Evolutionary conservation across 805 yeast genomes (phyloP).

Genomic region (Candida ascalaphidarum): DNA sequence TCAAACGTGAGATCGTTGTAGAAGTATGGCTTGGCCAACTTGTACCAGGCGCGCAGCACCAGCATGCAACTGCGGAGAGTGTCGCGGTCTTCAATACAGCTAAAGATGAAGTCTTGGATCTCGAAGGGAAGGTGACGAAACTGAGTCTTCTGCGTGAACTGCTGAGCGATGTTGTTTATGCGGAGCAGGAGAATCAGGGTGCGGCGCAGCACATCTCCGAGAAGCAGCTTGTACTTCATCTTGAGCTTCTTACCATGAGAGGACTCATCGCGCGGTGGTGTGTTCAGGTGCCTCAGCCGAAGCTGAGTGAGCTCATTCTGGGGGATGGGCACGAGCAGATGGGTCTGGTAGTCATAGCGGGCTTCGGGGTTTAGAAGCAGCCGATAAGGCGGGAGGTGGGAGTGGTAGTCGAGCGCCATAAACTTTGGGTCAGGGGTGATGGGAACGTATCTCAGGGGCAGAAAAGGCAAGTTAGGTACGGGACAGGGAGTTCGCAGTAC

Average conservation of each 20-base stretch:
- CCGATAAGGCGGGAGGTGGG: conserved; percentile 43
- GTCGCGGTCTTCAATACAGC: conserved; percentile 23
- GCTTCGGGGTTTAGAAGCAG: conserved; percentile 42
- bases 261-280: conserved; percentile 7
- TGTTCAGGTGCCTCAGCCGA: conserved; percentile 9
- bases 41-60: conserved; percentile 43
- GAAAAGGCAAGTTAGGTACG: too few relatives aligned
- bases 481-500: too few relatives aligned
- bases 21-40: conserved; percentile 43
- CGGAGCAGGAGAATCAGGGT: conserved; percentile 29
- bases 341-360: conserved; percentile 43
- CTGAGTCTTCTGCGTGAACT: conserved; percentile 1
- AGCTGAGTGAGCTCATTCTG: conserved; percentile 22
- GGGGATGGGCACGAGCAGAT: conserved; percentile 29
- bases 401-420: conserved; percentile 12
- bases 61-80: conserved; percentile 35
- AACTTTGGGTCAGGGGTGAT: too few relatives aligned
- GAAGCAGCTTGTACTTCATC: conserved; percentile 41
- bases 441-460: too few relatives aligned
- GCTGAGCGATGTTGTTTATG: conserved; percentile 10
- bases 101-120: conserved; percentile 29
- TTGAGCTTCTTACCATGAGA: conserved; percentile 12
- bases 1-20: conserved; percentile 49
- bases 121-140: conserved; percentile 32
- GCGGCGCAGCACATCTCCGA: conserved; percentile 40